Evolutionary conservation across 192 early-diverging fungal species (phyloP).

Genomic region (Gamsiella multidivaricata): DNA sequence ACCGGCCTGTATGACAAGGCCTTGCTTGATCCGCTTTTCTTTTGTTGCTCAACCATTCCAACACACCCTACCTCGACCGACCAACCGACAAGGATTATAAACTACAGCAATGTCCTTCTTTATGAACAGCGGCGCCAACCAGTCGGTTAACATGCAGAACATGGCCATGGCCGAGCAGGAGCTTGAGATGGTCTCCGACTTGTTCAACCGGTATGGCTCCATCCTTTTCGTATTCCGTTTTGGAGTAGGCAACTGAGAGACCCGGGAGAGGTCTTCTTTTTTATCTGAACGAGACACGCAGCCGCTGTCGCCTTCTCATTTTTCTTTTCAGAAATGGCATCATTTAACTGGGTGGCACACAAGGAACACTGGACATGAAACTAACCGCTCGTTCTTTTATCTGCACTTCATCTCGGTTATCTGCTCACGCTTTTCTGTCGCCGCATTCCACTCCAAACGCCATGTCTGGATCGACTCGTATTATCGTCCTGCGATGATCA

Average conservation of each 20-base stretch:
- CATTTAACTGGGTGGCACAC: no score
- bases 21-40: background rate
- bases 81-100: background rate
- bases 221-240: no score
- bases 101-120: slow-evolving; percentile 52
- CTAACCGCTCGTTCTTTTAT: background rate
- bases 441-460: no score
- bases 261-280: no score
- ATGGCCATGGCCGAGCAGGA: slow-evolving; percentile 84
- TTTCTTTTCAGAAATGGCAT: no score
- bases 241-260: no score
- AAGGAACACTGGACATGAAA: no score
- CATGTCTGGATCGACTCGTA: no score
- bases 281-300: background rate
- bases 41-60: no score
- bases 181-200: slow-evolving; percentile 84
- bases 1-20: no score
- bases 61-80: background rate
- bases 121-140: slow-evolving; percentile 54
- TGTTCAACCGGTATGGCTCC: slow-evolving; percentile 73
- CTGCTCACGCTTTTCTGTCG: no score
- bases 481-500: background rate
- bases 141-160: slow-evolving; percentile 70
- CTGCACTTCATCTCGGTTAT: background rate
- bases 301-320: no score